These are phyloP conservation scores for Plasmopara halstedii DNA, from an alignment of 352 stramenopile genomes.

Conservation along the genomic window DNA sequence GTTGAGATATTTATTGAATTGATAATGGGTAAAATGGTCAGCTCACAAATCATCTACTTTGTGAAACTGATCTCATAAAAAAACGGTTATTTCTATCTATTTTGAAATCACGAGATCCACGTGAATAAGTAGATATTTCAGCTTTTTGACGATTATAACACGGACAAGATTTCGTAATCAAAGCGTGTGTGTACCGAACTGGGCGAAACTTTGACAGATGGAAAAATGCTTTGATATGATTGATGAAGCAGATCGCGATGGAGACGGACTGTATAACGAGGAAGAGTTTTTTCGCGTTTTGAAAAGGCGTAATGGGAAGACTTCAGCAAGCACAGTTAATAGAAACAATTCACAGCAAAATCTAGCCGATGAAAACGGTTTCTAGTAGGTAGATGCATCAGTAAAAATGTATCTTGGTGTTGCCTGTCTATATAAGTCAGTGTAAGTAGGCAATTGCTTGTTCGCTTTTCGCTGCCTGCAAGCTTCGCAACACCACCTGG, in stretches of 20 bases:
- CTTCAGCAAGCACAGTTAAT: slow-evolving; percentile 82
- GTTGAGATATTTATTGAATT: slow-evolving; percentile 94
- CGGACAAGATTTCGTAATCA: slow-evolving; percentile 92
- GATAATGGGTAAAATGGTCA: slow-evolving; percentile 89
- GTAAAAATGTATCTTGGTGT: slow-evolving; percentile 4
- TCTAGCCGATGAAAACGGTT: not conserved
- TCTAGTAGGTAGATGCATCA: not conserved
- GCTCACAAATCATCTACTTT: not conserved
- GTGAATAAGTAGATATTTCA: slow-evolving; percentile 94
- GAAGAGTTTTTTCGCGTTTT: slow-evolving; percentile 95
- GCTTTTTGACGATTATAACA: slow-evolving; percentile 95
- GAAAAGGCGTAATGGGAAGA: slow-evolving; percentile 93
- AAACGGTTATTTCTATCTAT: not conserved
- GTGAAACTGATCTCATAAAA: not conserved
- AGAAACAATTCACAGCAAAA: not conserved
- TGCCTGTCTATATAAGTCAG: slow-evolving; percentile 7
- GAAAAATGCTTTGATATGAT: slow-evolving; percentile 93
- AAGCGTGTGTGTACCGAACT: slow-evolving; percentile 89
- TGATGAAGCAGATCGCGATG: slow-evolving; percentile 90
- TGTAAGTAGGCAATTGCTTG: slow-evolving; percentile 27
- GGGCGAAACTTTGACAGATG: slow-evolving; percentile 60
- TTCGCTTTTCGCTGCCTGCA: slow-evolving; percentile 65
- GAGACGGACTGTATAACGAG: slow-evolving; percentile 91
- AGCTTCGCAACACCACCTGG: no score
- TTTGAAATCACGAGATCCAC: slow-evolving; percentile 67